Base-by-base conservation (phyloP, 208 protist species). In the Leishmania tropica region DNA sequence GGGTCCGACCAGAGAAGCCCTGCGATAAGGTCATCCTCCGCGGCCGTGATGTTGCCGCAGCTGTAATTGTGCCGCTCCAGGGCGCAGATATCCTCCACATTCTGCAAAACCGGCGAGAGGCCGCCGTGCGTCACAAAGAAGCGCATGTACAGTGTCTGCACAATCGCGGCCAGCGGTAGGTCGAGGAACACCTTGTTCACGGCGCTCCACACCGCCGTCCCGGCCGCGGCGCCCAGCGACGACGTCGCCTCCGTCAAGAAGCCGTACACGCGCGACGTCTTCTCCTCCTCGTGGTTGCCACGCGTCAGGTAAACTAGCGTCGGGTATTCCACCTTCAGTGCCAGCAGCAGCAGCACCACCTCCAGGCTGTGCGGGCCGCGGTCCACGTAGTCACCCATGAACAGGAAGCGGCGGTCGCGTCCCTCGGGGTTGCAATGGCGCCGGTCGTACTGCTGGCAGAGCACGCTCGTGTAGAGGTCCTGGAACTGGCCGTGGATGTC, bases 361-460 rank as follows among this genome's bases (percentile, higher is more conserved):
- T 92, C 86, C 47, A 89, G 72, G 78, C 88, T 92, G 75, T 89
- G 75, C 53, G 88, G 86, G 62, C 88, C 88, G 60, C 88, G 85
- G 83, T 99, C 99, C n/a, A 99, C 99, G 86, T 99, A 99, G 86
- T 99, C 99, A 28, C 99, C 99, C 28, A 99, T 92, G 91, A 99
- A 99, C 40, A 99, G 92, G 77, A 95, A 95, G 74, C 76, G 86
- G 48, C 86, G 47, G 75, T 84, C 76, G 42, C 78, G 67, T 7
- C 81, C 79, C n/a, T 79, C 67, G 1, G 73, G 71, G 79, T 83
- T 83, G 77, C 62, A 84, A 28, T 67, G 87, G 74, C 48, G 93
- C 74, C 51, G 89, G 87, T 71, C 94, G 92, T 75, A 90, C 95
- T 48, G 84, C 86, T 72, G 88, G 83, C 85, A 81, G 37, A 97